Base-by-base conservation (phyloP, 345 rosid species). In the Ceriops zippeliana region DNA sequence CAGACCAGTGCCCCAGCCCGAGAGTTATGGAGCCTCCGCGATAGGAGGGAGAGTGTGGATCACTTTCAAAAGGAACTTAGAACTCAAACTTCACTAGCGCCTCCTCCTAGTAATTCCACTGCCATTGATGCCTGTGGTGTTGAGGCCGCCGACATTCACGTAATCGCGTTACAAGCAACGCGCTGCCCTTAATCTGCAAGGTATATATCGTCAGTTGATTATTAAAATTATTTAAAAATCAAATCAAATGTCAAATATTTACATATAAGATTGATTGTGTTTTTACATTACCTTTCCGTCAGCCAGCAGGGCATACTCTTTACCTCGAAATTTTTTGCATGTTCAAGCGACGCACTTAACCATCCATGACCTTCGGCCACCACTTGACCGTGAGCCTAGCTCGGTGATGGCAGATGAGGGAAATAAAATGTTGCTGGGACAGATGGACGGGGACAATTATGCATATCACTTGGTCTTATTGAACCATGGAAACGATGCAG, bases 331-430 rank as follows among this genome's bases (percentile, higher is more conserved):
- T 4, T 53, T 53, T 21, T 21, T 7, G 22, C 15, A 53, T 52
- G 79, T 28, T 16, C 69, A 49, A 80, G 92, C 90, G 24, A 84
- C 71, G 1, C 81, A 89, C 72, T 83, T 86, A 22, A 90, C 89
- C 77, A 84, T 86, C 71, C 89, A 93, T 56, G 88, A 92, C 10
- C 72, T 90, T 89, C 71, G 90, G 89, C 76, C 80, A 83, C 52
- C 85, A 92, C 76, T n/a, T n/a, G n/a, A n/a, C 28, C 86, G 71
- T 20, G 80, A 83, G 3, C 72, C 89, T 5, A 74, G 85, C 78
- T 57, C 71, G 6, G 87, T 89, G 70, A 81, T 81, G 86, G 91
- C 86, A 49, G 86, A 86, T 22, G 79, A 72, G 32, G 68, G 82
- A 9, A 68, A 75, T 58, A 21, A 74, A 21, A 66, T 82, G 21